Conservation (phyloP, 208 protist species). For the Crithidia brevicula region DNA sequence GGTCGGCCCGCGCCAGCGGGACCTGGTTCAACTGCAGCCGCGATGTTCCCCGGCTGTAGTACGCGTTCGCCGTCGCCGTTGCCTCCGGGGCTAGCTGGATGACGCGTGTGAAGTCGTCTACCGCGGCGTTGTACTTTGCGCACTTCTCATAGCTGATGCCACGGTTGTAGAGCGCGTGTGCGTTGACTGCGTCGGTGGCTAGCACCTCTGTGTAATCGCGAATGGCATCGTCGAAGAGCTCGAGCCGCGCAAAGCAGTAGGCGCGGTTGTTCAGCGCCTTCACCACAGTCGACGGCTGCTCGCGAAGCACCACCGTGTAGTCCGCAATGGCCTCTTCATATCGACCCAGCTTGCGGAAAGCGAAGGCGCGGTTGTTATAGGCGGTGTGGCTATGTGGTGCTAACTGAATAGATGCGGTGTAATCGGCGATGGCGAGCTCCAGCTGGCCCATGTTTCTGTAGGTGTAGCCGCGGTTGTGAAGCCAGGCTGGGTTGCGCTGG, state of each 20-base stretch:
- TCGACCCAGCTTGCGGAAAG: slow-evolving; percentile 69
- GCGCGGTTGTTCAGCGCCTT: slow-evolving; percentile 85
- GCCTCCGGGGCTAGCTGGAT: slow-evolving; percentile 77
- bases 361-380: slow-evolving; percentile 67
- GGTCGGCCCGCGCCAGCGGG: slow-evolving; percentile 24
- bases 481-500: slow-evolving; percentile 62
- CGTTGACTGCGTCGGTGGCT: slow-evolving; percentile 55
- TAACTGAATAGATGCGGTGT: slow-evolving; percentile 50
- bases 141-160: slow-evolving; percentile 86
- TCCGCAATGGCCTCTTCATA: slow-evolving; percentile 55
- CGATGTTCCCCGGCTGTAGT: slow-evolving; percentile 85
- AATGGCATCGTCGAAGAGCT: slow-evolving; percentile 69
- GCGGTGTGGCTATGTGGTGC: slow-evolving; percentile 35
- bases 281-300: slow-evolving; percentile 26
- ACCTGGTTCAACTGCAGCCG: slow-evolving; percentile 33
- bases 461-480: slow-evolving; percentile 77
- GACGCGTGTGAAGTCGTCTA: slow-evolving; percentile 74
- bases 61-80: slow-evolving; percentile 60
- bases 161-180: slow-evolving; percentile 87
- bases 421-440: slow-evolving; percentile 76
- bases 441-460: slow-evolving; percentile 69
- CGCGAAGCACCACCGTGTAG: slow-evolving; percentile 59
- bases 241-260: slow-evolving; percentile 73
- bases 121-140: slow-evolving; percentile 63
- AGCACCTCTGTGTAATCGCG: slow-evolving; percentile 80